These are phyloP conservation scores for Cydonia oblonga DNA, from an alignment of 331 rosid genomes.

Conservation along the genomic window DNA sequence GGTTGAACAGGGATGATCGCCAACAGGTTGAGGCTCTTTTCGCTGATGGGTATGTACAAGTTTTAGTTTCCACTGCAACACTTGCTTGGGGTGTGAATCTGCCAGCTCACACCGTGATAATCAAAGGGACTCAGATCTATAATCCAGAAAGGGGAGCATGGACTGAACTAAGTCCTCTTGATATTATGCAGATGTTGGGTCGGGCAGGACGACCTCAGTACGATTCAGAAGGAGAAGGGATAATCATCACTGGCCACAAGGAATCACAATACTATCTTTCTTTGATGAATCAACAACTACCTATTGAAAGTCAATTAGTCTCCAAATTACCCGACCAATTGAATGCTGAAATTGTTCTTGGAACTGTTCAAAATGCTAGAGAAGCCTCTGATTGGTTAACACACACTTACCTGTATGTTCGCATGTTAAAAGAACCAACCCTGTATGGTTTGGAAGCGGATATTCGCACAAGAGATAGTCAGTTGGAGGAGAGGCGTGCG, in stretches of 20 bases:
- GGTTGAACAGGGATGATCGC: slow-evolving; percentile 65
- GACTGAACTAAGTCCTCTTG: slow-evolving; percentile 87
- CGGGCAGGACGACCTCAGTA: slow-evolving; percentile 91
- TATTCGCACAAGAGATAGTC: slow-evolving; percentile 43
- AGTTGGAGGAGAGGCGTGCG: slow-evolving; percentile 70
- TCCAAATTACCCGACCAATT: slow-evolving; percentile 77
- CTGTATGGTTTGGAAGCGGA: slow-evolving; percentile 70
- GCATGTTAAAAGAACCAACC: slow-evolving; percentile 63
- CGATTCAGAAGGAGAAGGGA: slow-evolving; percentile 74
- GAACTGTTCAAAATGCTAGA: slow-evolving; percentile 69
- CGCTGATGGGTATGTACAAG: slow-evolving; percentile 70
- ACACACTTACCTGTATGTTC: slow-evolving; percentile 64
- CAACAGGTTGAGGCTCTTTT: slow-evolving; percentile 74
- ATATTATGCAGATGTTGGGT: slow-evolving; percentile 86
- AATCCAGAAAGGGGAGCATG: slow-evolving; percentile 82
- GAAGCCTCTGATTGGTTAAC: slow-evolving; percentile 79
- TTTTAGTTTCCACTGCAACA: slow-evolving; percentile 83
- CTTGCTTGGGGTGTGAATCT: slow-evolving; percentile 94
- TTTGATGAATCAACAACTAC: slow-evolving; percentile 81
- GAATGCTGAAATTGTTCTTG: slow-evolving; percentile 83
- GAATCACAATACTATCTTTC: slow-evolving; percentile 75
- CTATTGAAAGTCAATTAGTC: slow-evolving; percentile 80
- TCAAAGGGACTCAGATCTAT: slow-evolving; percentile 76
- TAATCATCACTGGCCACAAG: slow-evolving; percentile 66
- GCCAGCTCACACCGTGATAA: slow-evolving; percentile 75